Conservation (phyloP, 2,329 filamentous ascomycete genomes). For the Colletotrichum australisinense region DNA sequence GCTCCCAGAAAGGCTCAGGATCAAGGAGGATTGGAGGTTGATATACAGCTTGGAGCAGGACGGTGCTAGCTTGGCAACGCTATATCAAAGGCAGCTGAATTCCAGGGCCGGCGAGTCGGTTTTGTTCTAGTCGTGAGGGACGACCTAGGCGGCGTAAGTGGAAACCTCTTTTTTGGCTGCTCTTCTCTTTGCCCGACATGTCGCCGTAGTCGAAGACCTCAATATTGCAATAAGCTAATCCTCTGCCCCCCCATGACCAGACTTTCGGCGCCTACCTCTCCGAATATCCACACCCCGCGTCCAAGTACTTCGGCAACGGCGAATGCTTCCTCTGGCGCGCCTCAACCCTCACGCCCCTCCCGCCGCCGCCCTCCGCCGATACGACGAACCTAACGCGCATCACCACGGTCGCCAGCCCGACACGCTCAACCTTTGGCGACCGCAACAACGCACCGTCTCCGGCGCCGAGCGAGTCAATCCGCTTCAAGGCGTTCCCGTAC, state of each 20-base stretch:
- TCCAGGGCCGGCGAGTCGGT: slow-evolving; percentile 77
- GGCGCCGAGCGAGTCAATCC: slow-evolving; percentile 77
- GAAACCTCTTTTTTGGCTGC: neutral
- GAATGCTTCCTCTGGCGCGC: slow-evolving; percentile 85
- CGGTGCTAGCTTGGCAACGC: slow-evolving; percentile 85
- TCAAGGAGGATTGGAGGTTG: slow-evolving; percentile 87
- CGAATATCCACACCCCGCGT: slow-evolving; percentile 82
- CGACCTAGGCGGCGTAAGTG: slow-evolving; percentile 75
- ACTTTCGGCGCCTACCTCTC: slow-evolving; percentile 95
- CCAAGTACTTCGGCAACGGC: slow-evolving; percentile 94
- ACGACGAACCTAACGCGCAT: slow-evolving; percentile 59
- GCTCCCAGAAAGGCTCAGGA: slow-evolving; percentile 85
- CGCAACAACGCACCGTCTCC: slow-evolving; percentile 46
- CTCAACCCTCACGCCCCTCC: slow-evolving; percentile 65
- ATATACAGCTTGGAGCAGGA: slow-evolving; percentile 93
- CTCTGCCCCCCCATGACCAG: slow-evolving; percentile 46
- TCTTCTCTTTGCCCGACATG: neutral
- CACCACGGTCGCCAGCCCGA: slow-evolving; percentile 49
- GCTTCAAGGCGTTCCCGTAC: slow-evolving; percentile 98
- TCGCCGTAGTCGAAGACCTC: neutral
- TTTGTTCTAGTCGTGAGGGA: slow-evolving; percentile 93
- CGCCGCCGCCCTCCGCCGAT: slow-evolving; percentile 63
- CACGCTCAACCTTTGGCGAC: slow-evolving; percentile 38
- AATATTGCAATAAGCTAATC: neutral
- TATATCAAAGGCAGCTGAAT: slow-evolving; percentile 83